Conservation (phyloP, 2,329 filamentous ascomycete genomes). For the Onygenales sp. region DNA sequence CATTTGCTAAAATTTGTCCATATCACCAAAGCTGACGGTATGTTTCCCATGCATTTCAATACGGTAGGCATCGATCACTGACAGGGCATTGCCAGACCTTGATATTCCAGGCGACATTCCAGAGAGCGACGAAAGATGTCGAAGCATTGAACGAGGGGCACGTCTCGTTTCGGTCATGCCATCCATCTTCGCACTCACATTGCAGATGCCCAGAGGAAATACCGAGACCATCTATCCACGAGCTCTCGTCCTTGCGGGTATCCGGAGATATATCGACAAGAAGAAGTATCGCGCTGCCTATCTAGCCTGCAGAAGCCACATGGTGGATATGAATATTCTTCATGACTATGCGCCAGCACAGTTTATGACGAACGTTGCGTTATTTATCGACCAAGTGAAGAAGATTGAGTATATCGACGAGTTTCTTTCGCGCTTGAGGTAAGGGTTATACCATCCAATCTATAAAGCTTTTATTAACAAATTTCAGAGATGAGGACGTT, state of each 20-base stretch:
- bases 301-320: conserved; percentile 76
- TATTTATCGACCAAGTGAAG: conserved; percentile 77
- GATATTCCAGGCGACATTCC: conserved; percentile 80
- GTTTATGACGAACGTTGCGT: conserved; percentile 64
- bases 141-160: conserved; percentile 83
- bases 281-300: conserved; percentile 81
- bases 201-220: conserved; percentile 95
- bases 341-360: conserved; percentile 86
- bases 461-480: conserved; percentile 16
- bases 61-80: conserved; percentile 1
- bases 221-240: conserved; percentile 90
- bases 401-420: conserved; percentile 78
- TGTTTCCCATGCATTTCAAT: conserved; percentile 9
- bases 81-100: conserved; percentile 49
- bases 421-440: conserved; percentile 79
- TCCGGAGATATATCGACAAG: conserved; percentile 67
- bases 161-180: conserved; percentile 83
- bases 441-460: conserved; percentile 18
- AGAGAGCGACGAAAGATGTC: conserved; percentile 82
- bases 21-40: conserved; percentile 57
- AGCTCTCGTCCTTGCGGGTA: conserved; percentile 84
- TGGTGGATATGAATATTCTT: conserved; percentile 96
- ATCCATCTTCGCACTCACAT: conserved; percentile 69
- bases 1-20: conserved; percentile 94
- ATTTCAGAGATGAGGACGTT: conserved; percentile 69